Evolutionary conservation across 768 basidiomycete species (phyloP).

Genomic region (Tremella mesenterica): DNA sequence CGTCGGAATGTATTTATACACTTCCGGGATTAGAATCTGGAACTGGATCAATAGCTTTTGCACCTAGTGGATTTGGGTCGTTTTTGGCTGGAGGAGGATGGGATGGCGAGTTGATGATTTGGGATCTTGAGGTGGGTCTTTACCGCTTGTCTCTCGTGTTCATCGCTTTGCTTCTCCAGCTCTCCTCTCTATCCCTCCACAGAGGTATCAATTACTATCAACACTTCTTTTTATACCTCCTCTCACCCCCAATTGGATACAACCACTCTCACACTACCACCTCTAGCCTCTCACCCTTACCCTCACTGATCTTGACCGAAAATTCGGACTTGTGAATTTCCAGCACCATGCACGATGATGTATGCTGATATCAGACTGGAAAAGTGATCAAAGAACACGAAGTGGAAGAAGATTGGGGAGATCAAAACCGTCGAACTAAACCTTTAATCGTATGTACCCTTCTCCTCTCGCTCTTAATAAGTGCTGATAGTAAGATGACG

Average conservation of each 20-base stretch:
- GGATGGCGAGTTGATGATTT: conserved; percentile 33
- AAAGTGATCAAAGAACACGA: conserved; percentile 14
- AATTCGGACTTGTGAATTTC: no score
- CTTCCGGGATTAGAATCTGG: conserved; percentile 27
- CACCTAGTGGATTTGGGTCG: conserved; percentile 20
- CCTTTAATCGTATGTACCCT: conserved; percentile 23
- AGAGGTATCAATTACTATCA: no score
- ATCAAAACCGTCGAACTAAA: conserved; percentile 12
- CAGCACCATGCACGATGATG: no score
- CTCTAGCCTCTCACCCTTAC: no score
- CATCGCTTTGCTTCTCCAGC: neutral
- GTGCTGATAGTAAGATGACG: conserved; percentile 8
- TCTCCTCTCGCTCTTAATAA: neutral
- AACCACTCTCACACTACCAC: no score
- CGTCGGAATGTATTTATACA: conserved; percentile 30
- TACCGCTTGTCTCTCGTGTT: neutral
- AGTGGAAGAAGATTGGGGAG: conserved; percentile 14
- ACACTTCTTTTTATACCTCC: no score
- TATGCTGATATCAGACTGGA: conserved; percentile 6
- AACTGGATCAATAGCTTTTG: conserved; percentile 35
- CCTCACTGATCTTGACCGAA: no score
- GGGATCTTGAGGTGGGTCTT: conserved; percentile 39
- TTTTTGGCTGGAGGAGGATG: conserved; percentile 33
- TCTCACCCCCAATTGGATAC: no score
- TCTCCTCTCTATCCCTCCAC: neutral